These are phyloP conservation scores for Penicillium sclerotiorum DNA, from an alignment of 2,329 filamentous ascomycete species.

Conservation along the genomic window DNA sequence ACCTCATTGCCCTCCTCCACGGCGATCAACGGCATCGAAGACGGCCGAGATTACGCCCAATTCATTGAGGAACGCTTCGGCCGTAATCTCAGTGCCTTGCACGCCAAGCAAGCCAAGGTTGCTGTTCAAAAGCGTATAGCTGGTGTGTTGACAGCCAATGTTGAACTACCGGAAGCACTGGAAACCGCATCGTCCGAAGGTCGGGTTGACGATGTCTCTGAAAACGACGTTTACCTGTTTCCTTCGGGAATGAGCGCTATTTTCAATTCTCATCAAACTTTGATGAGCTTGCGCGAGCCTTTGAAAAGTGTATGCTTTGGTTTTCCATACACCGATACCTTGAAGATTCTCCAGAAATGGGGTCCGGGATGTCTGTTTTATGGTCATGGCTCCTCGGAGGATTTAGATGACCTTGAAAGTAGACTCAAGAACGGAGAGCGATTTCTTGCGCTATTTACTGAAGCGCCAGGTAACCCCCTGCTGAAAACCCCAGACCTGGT, in stretches of 20 bases:
- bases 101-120: conserved; percentile 79
- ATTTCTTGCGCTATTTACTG: conserved; percentile 84
- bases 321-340: conserved; percentile 96
- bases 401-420: conserved; percentile 80
- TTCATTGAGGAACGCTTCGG: conserved; percentile 96
- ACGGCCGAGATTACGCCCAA: conserved; percentile 67
- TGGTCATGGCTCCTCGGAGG: conserved; percentile 73
- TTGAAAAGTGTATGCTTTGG: conserved; percentile 85
- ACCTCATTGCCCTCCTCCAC: conserved; percentile 33
- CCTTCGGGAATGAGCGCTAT: conserved; percentile 95
- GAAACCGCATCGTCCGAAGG: conserved; percentile 41
- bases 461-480: conserved; percentile 92
- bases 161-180: conserved; percentile 65
- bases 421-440: conserved; percentile 72
- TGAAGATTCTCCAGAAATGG: conserved; percentile 94
- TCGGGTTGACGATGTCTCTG: conserved; percentile 62
- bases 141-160: conserved; percentile 74
- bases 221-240: conserved; percentile 86
- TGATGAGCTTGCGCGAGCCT: conserved; percentile 66
- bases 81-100: conserved; percentile 78
- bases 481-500: conserved; percentile 80
- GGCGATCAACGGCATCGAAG: conserved; percentile 31
- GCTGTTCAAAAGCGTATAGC: conserved; percentile 87
- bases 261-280: conserved; percentile 78
- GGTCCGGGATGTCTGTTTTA: conserved; percentile 88